Percentiles rank a stretch among this genome's conserved stretches.
Evolutionary conservation across 768 basidiomycete species (phyloP).

Genomic region (Trametes sanguinea): DNA sequence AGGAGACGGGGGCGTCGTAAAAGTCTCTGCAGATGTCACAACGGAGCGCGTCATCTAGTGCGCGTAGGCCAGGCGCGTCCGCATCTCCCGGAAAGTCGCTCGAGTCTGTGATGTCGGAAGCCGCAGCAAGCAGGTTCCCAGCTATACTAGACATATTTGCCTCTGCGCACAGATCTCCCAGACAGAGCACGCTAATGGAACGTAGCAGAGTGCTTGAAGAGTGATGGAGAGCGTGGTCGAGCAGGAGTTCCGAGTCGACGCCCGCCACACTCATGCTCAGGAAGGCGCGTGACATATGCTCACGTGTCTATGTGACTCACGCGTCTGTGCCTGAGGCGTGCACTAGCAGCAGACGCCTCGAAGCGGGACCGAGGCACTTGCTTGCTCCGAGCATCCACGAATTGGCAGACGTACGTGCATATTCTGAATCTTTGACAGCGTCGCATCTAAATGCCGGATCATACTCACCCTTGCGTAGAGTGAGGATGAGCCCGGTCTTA

Average conservation of each 20-base stretch:
- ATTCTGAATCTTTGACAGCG: too few species aligned
- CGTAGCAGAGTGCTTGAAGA: too few species aligned
- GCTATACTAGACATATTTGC: not conserved
- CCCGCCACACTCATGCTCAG: not conserved
- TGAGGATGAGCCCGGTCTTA: too few species aligned
- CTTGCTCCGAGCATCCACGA: too few species aligned
- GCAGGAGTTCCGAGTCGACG: not conserved
- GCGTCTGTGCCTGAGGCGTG: not conserved
- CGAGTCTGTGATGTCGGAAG: conserved; percentile 46
- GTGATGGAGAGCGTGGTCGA: not conserved
- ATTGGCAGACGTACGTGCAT: too few species aligned
- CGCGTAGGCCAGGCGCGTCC: conserved; percentile 54
- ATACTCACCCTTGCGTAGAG: too few species aligned
- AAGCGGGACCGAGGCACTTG: too few species aligned
- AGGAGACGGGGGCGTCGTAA: conserved; percentile 70
- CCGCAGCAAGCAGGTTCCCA: conserved; percentile 1
- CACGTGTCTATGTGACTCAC: not conserved
- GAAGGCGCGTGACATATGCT: not conserved
- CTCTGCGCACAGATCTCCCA: too few species aligned
- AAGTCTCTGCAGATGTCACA: conserved; percentile 80
- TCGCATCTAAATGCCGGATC: too few species aligned
- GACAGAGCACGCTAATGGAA: too few species aligned
- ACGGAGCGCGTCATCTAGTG: conserved; percentile 63
- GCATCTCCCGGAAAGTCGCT: conserved; percentile 62
- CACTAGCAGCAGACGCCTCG: too few species aligned